phyloP scores from a whole-genome alignment of 129 eudicot genomes.

The Apium graveolens region DNA sequence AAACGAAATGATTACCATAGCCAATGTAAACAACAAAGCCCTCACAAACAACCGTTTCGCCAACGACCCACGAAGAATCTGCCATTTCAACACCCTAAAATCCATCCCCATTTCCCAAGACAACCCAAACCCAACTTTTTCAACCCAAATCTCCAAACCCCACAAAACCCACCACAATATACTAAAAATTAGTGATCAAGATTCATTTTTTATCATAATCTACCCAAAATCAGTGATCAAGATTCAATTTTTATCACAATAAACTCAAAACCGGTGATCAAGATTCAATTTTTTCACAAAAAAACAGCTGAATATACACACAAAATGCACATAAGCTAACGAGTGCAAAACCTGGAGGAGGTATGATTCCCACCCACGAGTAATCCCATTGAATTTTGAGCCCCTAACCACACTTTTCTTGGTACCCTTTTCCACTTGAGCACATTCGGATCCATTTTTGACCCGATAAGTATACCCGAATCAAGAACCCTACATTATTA shows the following conservation, averaged over 20 bases:
- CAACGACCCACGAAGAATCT: conserved; percentile 56
- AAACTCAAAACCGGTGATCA: conserved; percentile 6
- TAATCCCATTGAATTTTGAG: conserved; percentile 64
- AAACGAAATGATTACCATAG: conserved; percentile 40
- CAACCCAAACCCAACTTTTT: conserved; percentile 4
- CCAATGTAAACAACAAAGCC: conserved; percentile 44
- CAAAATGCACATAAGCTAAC: conserved; percentile 32
- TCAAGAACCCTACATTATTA: conserved; percentile 14
- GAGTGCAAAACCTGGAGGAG: conserved; percentile 98
- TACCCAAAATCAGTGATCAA: conserved; percentile 5
- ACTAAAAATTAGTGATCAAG: conserved; percentile 3
- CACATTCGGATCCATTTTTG: conserved; percentile 27
- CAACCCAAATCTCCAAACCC: background rate
- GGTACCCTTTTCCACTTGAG: conserved; percentile 49
- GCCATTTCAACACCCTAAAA: conserved; percentile 60
- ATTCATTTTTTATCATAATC: background rate
- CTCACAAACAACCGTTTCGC: conserved; percentile 53
- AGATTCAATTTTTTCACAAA: conserved; percentile 11
- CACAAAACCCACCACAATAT: background rate
- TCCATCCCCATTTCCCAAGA: conserved; percentile 30
- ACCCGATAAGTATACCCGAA: background rate
- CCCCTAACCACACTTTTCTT: conserved; percentile 71
- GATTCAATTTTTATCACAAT: conserved; percentile 11
- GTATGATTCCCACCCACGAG: conserved; percentile 99
- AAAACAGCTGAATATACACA: conserved; percentile 14